These are phyloP conservation scores for Wallacemonas sp. DNA, from an alignment of 208 protist species.

Conservation along the genomic window DNA sequence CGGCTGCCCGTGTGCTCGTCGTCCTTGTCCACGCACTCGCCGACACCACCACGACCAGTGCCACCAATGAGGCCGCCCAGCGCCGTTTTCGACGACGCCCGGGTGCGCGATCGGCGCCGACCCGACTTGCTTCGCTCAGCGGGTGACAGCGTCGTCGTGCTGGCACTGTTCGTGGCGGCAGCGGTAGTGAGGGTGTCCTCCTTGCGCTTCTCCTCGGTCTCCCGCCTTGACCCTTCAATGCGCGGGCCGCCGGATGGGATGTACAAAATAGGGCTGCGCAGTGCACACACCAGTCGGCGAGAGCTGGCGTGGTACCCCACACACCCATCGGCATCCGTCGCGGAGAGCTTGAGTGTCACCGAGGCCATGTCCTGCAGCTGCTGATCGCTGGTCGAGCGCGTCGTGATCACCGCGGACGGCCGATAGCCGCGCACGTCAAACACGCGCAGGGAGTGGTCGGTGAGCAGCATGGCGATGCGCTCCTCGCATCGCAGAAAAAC, in stretches of 20 bases:
- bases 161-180: no score
- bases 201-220: neutral
- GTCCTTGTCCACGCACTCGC: neutral
- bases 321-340: conserved; percentile 66
- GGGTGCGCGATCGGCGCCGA: no score
- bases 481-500: conserved; percentile 51
- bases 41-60: no score
- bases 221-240: conserved; percentile 16
- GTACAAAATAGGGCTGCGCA: conserved; percentile 75
- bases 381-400: conserved; percentile 39
- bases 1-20: neutral
- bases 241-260: conserved; percentile 22
- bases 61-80: neutral
- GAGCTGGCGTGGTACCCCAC: conserved; percentile 52
- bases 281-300: conserved; percentile 59
- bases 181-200: no score
- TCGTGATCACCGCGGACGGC: conserved; percentile 52
- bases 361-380: conserved; percentile 62
- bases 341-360: conserved; percentile 57
- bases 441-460: conserved; percentile 71
- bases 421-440: conserved; percentile 72
- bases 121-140: no score
- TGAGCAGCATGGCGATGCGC: conserved; percentile 61
- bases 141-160: no score
- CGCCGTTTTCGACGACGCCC: no score